Conservation (phyloP, 352 stramenopile genomes). For the Pythium inflatum region DNA sequence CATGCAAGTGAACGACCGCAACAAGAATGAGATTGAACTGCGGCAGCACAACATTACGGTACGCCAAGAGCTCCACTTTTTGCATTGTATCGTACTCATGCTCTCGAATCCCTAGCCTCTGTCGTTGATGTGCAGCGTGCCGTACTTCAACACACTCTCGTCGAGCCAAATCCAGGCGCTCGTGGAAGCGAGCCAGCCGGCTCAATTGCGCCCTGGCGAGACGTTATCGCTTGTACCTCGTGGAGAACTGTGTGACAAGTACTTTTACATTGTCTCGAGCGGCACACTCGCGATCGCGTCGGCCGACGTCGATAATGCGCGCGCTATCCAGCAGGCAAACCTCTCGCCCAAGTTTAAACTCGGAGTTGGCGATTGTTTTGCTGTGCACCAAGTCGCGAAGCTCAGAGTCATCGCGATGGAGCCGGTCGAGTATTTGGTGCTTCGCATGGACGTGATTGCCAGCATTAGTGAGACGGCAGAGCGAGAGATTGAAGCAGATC, state of each 20-base stretch:
- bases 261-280: constrained; percentile 72
- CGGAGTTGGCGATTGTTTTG: constrained; percentile 75
- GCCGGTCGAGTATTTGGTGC: constrained; percentile 59
- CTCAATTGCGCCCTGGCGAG: constrained; percentile 57
- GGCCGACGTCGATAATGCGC: constrained; percentile 40
- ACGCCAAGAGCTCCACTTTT: background rate
- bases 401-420: constrained; percentile 76
- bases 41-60: constrained; percentile 81
- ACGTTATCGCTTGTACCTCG: constrained; percentile 38
- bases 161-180: constrained; percentile 58
- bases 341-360: constrained; percentile 62
- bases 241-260: constrained; percentile 34
- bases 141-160: constrained; percentile 74
- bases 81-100: background rate
- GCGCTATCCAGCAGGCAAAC: constrained; percentile 52
- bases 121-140: constrained; percentile 77
- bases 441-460: constrained; percentile 49
- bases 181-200: constrained; percentile 46
- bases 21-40: constrained; percentile 80
- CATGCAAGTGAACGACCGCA: constrained; percentile 75
- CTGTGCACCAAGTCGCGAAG: constrained; percentile 39
- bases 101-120: constrained; percentile 38
- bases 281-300: constrained; percentile 52
- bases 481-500: constrained; percentile 48
- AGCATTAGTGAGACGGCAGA: constrained; percentile 12